A percentile compares a stretch with the other conserved stretches of the same genome.
Evolutionary conservation across 495 filamentous ascomycete species (phyloP).

Genomic region (Aspergillus carlsbadensis): DNA sequence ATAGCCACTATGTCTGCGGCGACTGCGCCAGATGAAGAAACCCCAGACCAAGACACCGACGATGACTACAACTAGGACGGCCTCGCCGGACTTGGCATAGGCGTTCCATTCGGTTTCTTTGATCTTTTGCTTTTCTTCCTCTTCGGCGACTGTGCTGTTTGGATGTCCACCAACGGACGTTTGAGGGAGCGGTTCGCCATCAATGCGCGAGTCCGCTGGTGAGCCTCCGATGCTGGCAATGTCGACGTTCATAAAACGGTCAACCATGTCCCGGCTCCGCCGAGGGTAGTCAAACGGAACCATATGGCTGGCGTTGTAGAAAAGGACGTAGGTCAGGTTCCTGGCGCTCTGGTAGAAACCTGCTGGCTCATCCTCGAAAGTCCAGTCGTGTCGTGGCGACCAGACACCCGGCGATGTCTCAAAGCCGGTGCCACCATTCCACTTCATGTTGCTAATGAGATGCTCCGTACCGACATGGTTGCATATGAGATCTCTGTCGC

Average conservation of each 20-base stretch:
- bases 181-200: conserved; percentile 80
- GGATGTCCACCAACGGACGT: conserved; percentile 87
- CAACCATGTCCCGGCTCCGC: conserved; percentile 91
- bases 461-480: conserved; percentile 95
- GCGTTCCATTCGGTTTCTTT: conserved; percentile 88
- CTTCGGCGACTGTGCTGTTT: conserved; percentile 70
- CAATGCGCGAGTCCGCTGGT: conserved; percentile 82
- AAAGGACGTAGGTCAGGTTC: conserved; percentile 92
- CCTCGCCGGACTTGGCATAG: conserved; percentile 88
- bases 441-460: conserved; percentile 86
- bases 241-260: conserved; percentile 92
- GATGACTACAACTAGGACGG: conserved; percentile 81
- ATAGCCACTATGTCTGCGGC: conserved; percentile 54
- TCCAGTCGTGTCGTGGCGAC: conserved; percentile 91
- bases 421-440: conserved; percentile 88
- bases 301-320: conserved; percentile 97
- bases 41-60: conserved; percentile 78
- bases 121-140: conserved; percentile 72
- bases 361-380: conserved; percentile 85
- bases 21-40: conserved; percentile 80
- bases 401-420: conserved; percentile 85
- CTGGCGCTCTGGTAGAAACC: conserved; percentile 92
- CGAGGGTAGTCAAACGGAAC: conserved; percentile 91
- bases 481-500: conserved; percentile 92
- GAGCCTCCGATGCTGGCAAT: conserved; percentile 85